Evolutionary conservation across 768 basidiomycete species (phyloP).

Genomic region (Steccherinum ochraceum): DNA sequence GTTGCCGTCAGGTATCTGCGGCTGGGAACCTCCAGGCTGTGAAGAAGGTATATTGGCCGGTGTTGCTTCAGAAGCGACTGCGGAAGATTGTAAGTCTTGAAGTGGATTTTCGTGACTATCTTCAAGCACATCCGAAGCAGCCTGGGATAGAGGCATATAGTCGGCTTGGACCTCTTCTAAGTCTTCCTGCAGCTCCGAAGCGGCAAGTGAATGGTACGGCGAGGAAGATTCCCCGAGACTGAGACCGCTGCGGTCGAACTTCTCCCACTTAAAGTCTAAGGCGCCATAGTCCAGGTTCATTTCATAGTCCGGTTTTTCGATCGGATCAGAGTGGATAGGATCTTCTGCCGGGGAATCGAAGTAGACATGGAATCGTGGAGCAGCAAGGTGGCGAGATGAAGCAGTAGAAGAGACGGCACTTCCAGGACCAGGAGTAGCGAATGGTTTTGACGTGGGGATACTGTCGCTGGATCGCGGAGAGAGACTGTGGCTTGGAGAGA

Average conservation of each 20-base stretch:
- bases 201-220: no score
- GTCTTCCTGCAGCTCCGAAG: no score
- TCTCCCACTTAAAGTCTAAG: conserved; percentile 53
- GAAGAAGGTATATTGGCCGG: no score
- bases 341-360: conserved; percentile 50
- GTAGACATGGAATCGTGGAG: conserved; percentile 27
- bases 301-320: conserved; percentile 29
- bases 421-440: not conserved
- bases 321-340: conserved; percentile 33
- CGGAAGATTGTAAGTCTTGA: no score
- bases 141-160: no score
- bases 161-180: no score
- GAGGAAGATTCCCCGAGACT: not conserved
- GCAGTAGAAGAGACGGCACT: not conserved
- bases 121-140: no score
- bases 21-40: no score
- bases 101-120: no score
- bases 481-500: not conserved
- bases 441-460: not conserved
- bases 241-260: conserved; percentile 27
- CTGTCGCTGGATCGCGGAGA: not conserved
- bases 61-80: no score
- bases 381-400: not conserved
- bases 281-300: conserved; percentile 31
- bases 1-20: no score